phyloP scores from a whole-genome alignment of 805 yeast species.

The Wickerhamiella sorbophila region DNA sequence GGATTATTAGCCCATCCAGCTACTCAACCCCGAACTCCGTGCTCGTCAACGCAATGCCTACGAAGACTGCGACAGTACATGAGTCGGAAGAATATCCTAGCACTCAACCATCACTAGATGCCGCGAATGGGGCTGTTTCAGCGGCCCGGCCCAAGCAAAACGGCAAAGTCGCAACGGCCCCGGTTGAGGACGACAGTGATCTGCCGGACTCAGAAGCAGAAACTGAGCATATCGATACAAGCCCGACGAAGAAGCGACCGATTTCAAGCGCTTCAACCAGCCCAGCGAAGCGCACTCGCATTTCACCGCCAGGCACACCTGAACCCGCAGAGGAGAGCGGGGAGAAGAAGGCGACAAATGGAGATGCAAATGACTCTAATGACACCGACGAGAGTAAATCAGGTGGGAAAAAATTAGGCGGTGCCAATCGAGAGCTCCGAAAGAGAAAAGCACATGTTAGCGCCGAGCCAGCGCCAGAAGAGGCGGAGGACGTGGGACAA shows the following conservation, averaged over 20 bases:
- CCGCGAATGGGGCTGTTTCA: background rate
- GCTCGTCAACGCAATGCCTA: conserved; percentile 3
- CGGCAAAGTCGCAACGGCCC: background rate
- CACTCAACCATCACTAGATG: background rate
- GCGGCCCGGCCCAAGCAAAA: background rate
- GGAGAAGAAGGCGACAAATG: background rate
- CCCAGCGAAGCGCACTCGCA: conserved; percentile 4
- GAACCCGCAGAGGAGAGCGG: conserved; percentile 5
- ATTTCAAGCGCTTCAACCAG: background rate
- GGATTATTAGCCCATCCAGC: background rate
- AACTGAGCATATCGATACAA: conserved; percentile 65
- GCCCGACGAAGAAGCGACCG: conserved; percentile 23
- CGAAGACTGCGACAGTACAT: conserved; percentile 1
- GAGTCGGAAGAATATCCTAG: background rate
- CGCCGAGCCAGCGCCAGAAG: conserved; percentile 1
- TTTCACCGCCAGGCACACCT: background rate
- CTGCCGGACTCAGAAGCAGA: conserved; percentile 64
- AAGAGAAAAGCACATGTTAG: background rate
- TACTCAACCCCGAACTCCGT: background rate
- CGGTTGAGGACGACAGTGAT: conserved; percentile 4
- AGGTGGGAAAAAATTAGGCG: conserved; percentile 7
- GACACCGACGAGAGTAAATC: background rate
- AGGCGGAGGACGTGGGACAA: conserved; percentile 6
- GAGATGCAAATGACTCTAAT: background rate
- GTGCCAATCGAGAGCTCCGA: conserved; percentile 2